A percentile compares a stretch with the other conserved stretches of the same genome.
phyloP scores from a whole-genome alignment of 805 yeast genomes.

The Wickerhamiella hasegawae region DNA sequence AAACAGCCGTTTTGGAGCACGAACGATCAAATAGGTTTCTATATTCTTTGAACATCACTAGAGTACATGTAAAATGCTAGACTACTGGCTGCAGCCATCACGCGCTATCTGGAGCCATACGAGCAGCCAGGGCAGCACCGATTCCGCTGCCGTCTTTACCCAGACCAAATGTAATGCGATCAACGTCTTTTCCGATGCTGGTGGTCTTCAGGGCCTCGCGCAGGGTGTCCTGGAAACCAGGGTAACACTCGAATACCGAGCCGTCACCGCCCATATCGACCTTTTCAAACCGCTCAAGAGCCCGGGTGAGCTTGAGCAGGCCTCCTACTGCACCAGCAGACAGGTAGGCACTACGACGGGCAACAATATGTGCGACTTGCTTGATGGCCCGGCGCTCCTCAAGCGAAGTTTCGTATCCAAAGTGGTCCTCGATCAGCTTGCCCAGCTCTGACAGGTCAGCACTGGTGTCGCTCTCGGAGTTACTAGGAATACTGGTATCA shows the following conservation, averaged over 20 bases:
- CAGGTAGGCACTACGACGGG: conserved; percentile 77
- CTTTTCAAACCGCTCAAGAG: conserved; percentile 47
- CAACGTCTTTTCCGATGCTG: conserved; percentile 55
- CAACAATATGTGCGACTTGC: conserved; percentile 56
- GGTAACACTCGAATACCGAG: conserved; percentile 83
- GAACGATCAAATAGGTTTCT: background rate
- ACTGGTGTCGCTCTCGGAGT: conserved; percentile 73
- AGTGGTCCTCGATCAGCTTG: conserved; percentile 28
- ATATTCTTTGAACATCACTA: too few species aligned
- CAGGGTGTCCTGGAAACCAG: conserved; percentile 68
- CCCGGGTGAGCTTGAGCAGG: conserved; percentile 46
- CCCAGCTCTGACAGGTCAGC: conserved; percentile 30
- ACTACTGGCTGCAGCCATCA: too few species aligned
- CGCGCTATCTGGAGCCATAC: background rate
- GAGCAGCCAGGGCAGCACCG: conserved; percentile 91
- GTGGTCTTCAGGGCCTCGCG: conserved; percentile 54
- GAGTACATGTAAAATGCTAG: too few species aligned
- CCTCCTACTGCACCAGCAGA: conserved; percentile 87
- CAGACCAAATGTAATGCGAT: conserved; percentile 58
- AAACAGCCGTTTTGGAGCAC: too few species aligned
- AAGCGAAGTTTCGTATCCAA: conserved; percentile 49
- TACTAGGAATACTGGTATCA: conserved; percentile 71
- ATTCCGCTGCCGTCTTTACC: conserved; percentile 96
- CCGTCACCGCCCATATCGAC: conserved; percentile 96
- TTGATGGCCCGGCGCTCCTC: conserved; percentile 67